phyloP scores from a whole-genome alignment of 371 early-diverging fungal genomes.

The Catenaria anguillulae region DNA sequence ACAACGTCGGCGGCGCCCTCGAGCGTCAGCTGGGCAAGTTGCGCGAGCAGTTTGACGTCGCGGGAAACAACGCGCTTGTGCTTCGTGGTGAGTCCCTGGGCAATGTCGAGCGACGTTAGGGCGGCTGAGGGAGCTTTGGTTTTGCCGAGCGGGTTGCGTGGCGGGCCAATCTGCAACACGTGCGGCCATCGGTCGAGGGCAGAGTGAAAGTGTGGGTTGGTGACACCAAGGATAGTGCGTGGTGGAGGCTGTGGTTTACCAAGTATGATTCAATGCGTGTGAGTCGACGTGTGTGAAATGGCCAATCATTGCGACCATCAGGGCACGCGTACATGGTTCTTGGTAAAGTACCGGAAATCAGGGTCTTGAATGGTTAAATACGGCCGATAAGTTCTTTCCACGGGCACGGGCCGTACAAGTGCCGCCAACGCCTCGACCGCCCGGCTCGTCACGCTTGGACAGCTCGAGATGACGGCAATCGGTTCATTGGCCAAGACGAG shows the following conservation, averaged over 20 bases:
- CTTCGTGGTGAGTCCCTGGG: conserved; percentile 49
- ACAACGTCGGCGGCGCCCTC: conserved; percentile 42
- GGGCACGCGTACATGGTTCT: conserved; percentile 29
- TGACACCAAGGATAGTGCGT: conserved; percentile 61
- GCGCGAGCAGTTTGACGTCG: conserved; percentile 54
- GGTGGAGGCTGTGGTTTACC: not conserved
- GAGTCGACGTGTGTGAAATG: not conserved
- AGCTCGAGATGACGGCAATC: conserved; percentile 72
- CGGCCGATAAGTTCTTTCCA: conserved; percentile 41
- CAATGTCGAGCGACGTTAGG: not conserved
- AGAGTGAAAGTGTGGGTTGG: conserved; percentile 84
- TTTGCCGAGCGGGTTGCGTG: conserved; percentile 1
- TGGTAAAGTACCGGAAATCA: conserved; percentile 65
- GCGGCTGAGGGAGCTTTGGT: not conserved
- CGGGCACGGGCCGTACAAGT: conserved; percentile 80
- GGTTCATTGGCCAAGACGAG: conserved; percentile 85
- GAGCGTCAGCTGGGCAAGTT: conserved; percentile 48
- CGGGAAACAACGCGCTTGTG: conserved; percentile 61
- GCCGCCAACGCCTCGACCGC: conserved; percentile 73
- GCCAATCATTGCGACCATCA: conserved; percentile 4
- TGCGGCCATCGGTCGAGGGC: conserved; percentile 86
- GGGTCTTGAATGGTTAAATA: conserved; percentile 93
- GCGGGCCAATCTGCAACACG: conserved; percentile 5
- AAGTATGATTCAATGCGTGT: too few relatives aligned
- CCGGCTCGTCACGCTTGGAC: conserved; percentile 72